phyloP scores from a whole-genome alignment of 2,329 filamentous ascomycete genomes.

The Mycosphaerella sp. region DNA sequence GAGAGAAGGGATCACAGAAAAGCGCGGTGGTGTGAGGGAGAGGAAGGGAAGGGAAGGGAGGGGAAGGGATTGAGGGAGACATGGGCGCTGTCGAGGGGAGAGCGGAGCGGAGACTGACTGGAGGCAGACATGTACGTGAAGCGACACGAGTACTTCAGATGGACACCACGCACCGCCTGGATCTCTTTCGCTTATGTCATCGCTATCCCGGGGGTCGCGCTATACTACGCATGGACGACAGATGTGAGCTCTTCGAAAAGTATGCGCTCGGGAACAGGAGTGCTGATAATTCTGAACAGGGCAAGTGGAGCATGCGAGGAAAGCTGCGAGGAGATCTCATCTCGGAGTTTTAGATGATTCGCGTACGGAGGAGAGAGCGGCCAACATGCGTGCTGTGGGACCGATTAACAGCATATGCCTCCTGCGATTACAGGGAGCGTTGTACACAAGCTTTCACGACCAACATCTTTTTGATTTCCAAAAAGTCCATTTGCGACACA shows the following conservation, averaged over 20 bases:
- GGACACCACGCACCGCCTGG: constrained; percentile 76
- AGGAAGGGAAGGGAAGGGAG: background rate
- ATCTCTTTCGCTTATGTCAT: constrained; percentile 72
- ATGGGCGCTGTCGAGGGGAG: background rate
- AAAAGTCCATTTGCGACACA: background rate
- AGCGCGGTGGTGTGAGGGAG: too few relatives aligned
- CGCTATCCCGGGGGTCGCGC: constrained; percentile 64
- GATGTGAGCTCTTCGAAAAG: constrained; percentile 62
- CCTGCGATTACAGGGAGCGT: background rate
- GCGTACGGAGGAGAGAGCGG: background rate
- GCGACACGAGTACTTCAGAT: constrained; percentile 92
- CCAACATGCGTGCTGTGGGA: background rate
- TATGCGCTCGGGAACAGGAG: background rate
- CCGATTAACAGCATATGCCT: background rate
- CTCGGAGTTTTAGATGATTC: constrained; percentile 59
- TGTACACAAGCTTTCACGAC: constrained; percentile 4
- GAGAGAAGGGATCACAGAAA: background rate
- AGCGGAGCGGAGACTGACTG: constrained; percentile 10
- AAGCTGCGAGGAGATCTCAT: constrained; percentile 87
- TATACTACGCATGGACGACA: constrained; percentile 67
- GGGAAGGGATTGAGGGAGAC: background rate
- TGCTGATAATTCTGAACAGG: constrained; percentile 48
- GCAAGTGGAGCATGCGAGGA: constrained; percentile 75
- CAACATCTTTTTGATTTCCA: constrained; percentile 1
- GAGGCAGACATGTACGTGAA: constrained; percentile 71